Conservation (phyloP, 768 basidiomycete genomes). For the Boletus sp. region DNA sequence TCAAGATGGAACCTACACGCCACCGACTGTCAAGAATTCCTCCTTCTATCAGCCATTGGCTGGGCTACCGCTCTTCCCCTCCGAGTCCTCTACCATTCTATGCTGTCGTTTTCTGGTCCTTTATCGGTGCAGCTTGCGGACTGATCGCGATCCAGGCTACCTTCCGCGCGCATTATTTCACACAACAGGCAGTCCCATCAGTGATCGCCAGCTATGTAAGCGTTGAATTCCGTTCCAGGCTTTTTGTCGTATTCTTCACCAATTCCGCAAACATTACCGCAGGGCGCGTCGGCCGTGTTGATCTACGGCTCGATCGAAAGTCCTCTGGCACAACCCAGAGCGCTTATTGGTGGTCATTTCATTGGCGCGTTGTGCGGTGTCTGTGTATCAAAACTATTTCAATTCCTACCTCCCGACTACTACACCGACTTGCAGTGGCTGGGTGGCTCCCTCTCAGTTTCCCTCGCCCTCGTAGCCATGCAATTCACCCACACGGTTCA, state of each 20-base stretch:
- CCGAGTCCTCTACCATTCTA: conserved; percentile 5
- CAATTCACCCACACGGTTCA: conserved; percentile 52
- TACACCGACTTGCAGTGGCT: conserved; percentile 48
- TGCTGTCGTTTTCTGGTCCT: conserved; percentile 41
- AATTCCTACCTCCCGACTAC: conserved; percentile 42
- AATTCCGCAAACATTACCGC: neutral
- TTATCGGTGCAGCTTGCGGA: conserved; percentile 50
- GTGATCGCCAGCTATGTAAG: conserved; percentile 25
- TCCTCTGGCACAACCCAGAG: conserved; percentile 53
- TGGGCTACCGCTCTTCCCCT: conserved; percentile 11
- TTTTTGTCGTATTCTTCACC: neutral
- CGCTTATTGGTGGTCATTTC: conserved; percentile 46
- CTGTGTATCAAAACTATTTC: conserved; percentile 51
- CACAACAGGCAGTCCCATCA: conserved; percentile 36
- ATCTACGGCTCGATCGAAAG: conserved; percentile 53
- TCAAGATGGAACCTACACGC: neutral
- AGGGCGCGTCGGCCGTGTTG: conserved; percentile 58
- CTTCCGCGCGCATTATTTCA: conserved; percentile 50
- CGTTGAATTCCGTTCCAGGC: neutral
- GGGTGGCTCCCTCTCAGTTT: conserved; percentile 37
- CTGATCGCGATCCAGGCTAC: conserved; percentile 49
- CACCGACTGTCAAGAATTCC: neutral
- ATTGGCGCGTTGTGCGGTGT: conserved; percentile 45
- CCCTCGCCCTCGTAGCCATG: conserved; percentile 46
- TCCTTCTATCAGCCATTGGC: conserved; percentile 8